Percentiles rank a stretch among this genome's conserved stretches.
These are phyloP conservation scores for Daldinia childiae DNA, from an alignment of 495 filamentous ascomycete genomes.

Conservation along the genomic window DNA sequence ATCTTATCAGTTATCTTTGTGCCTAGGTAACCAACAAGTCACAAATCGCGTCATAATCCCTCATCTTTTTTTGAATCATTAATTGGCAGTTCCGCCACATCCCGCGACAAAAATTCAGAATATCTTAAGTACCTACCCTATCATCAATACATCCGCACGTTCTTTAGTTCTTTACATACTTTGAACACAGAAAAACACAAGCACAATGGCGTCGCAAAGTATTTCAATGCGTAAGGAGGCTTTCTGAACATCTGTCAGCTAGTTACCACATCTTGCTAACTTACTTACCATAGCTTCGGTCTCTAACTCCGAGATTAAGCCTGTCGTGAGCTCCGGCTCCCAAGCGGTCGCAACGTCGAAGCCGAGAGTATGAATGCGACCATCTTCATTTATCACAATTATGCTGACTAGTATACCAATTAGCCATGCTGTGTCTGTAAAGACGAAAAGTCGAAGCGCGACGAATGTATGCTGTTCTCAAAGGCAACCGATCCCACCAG, in stretches of 20 bases:
- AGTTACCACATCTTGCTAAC: slow-evolving; percentile 18
- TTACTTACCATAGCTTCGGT: slow-evolving; percentile 43
- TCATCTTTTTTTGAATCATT: slow-evolving; percentile 32
- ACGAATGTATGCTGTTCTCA: slow-evolving; percentile 99
- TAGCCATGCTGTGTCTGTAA: slow-evolving; percentile 99
- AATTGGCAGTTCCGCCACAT: slow-evolving; percentile 3
- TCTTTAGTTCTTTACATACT: not conserved
- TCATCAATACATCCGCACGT: not conserved
- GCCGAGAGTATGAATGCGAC: slow-evolving; percentile 54
- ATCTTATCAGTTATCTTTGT: slow-evolving; percentile 3
- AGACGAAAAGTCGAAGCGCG: slow-evolving; percentile 86
- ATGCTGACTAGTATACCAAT: slow-evolving; percentile 14
- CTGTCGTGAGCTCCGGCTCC: slow-evolving; percentile 38
- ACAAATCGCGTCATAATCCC: slow-evolving; percentile 44
- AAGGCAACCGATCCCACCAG: slow-evolving; percentile 76
- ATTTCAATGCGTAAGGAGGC: slow-evolving; percentile 48
- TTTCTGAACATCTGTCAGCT: not conserved
- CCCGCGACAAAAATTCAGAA: slow-evolving; percentile 14
- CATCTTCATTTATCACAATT: not conserved
- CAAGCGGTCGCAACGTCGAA: slow-evolving; percentile 45
- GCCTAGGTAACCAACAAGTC: too few species aligned
- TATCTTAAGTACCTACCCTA: too few species aligned
- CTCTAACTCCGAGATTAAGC: slow-evolving; percentile 39
- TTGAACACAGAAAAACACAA: not conserved
- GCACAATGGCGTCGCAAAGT: slow-evolving; percentile 48